Base-by-base conservation (phyloP, 306 rosid species). In the Lathyrus aphaca region DNA sequence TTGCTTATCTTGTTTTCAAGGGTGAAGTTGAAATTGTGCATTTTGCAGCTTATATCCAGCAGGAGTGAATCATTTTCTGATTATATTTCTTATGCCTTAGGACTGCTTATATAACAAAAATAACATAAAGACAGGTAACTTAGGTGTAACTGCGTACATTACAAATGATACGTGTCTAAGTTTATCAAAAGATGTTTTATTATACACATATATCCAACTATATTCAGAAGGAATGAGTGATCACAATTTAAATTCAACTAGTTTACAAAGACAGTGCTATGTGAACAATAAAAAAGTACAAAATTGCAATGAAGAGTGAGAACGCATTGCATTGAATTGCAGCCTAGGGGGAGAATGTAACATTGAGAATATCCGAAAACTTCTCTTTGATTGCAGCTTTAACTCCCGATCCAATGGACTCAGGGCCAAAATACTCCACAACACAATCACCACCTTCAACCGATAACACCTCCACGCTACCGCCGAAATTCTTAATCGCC, bases 301-400 rank as follows among this genome's bases (percentile, higher is more conserved):
- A 54, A 54, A 54, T 54, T 23, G 37, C 60, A 50, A 51, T 51
- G 57, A 50, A 50, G 57, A 50, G 9, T 8, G 13, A 17, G 13
- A 2, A 50, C 8, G 14, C 57, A 17, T 50, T 18, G n/a, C 57
- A 19, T 51, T 19, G 55, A 53, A 53, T 4, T 23, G 39, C 11
- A 25, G 8, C 65, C 85, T 85, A 88, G 44, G 73, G 8, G 39
- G 83, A 39, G 48, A 94, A 84, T 49, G 79, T 79, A 53, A 91
- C 96, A 79, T 87, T 86, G 73, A 80, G 81, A 40, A 91, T 80
- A 55, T 95, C 96, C 4, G 97, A 89, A 74, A 91, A 91, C 82
- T 75, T 91, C 85, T 94, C 99, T 62, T 91, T 91, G 68, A 91
- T 91, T 0, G 99, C 95, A 13, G 99, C 99, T 84, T 82, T 89